Evolutionary conservation across 2,329 filamentous ascomycete species (phyloP).

Genomic region (Diaporthe ampelina): DNA sequence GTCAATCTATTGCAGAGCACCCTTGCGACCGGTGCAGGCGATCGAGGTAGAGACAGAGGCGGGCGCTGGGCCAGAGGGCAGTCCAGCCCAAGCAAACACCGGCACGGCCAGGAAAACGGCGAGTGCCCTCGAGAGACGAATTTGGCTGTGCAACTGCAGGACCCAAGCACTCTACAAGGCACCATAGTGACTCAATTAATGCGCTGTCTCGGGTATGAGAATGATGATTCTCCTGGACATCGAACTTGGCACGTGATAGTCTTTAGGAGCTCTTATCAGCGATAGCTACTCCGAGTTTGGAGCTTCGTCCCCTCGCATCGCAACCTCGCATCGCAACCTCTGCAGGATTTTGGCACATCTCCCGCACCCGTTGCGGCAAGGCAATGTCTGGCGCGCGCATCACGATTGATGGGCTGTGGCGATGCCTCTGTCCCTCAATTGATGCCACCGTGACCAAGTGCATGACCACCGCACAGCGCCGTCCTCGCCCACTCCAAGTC

Average conservation of each 20-base stretch:
- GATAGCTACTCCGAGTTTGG: conserved; percentile 17
- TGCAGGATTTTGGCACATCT: background rate
- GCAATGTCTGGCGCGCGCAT: conserved; percentile 56
- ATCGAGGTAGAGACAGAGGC: background rate
- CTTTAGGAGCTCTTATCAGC: background rate
- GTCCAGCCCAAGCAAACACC: background rate
- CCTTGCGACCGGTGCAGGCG: background rate
- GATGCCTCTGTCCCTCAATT: conserved; percentile 72
- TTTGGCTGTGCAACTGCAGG: background rate
- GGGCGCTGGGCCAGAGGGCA: background rate
- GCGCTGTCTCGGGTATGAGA: background rate
- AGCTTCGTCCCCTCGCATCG: conserved; percentile 1
- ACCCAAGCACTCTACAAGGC: background rate
- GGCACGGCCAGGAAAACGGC: background rate
- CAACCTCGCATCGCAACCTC: background rate
- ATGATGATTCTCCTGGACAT: background rate
- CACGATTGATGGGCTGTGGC: conserved; percentile 72
- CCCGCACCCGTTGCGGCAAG: background rate
- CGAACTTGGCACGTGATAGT: conserved; percentile 23
- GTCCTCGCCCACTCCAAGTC: background rate
- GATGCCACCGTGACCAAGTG: conserved; percentile 56
- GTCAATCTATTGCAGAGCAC: background rate
- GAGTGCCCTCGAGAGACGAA: background rate
- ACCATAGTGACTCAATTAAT: conserved; percentile 5
- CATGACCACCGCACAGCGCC: conserved; percentile 44